These are phyloP conservation scores for Euphorbia pulcherrima DNA, from an alignment of 345 rosid species.

Conservation along the genomic window DNA sequence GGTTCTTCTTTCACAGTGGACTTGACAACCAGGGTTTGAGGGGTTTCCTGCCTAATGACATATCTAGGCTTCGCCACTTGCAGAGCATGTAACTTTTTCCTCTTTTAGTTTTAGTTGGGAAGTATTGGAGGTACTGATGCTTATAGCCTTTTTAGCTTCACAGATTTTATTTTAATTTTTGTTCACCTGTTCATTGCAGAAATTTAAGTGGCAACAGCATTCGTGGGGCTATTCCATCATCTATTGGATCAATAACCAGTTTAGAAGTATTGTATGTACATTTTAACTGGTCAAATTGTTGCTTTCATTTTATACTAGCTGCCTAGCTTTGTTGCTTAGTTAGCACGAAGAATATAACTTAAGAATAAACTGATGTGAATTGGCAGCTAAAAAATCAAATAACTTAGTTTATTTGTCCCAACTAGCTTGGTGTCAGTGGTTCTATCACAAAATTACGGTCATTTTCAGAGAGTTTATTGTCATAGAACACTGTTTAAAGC, in stretches of 20 bases:
- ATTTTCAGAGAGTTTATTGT: not conserved
- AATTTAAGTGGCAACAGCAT: slow-evolving; percentile 83
- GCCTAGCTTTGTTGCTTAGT: not conserved
- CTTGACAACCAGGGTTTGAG: slow-evolving; percentile 86
- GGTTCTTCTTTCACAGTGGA: slow-evolving; percentile 44
- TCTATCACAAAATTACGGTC: not conserved
- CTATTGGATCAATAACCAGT: slow-evolving; percentile 61
- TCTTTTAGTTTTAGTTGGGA: not conserved
- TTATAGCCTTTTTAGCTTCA: not conserved
- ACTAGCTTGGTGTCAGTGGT: not conserved
- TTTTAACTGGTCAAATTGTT: slow-evolving; percentile 3
- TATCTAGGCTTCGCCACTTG: slow-evolving; percentile 66
- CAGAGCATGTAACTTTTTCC: slow-evolving; percentile 69
- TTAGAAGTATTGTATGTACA: slow-evolving; percentile 71
- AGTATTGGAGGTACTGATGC: not conserved
- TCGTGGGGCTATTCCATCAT: slow-evolving; percentile 66
- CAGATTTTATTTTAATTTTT: not conserved
- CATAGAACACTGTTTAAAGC: not conserved
- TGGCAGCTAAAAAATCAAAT: not conserved
- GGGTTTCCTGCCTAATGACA: slow-evolving; percentile 72
- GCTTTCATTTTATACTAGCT: not conserved
- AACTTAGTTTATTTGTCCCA: not conserved
- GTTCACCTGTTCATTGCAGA: slow-evolving; percentile 32
- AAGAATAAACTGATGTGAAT: not conserved
- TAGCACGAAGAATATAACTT: not conserved